phyloP scores from a whole-genome alignment of 2,329 filamentous ascomycete genomes.

The Aschersonia sp. region DNA sequence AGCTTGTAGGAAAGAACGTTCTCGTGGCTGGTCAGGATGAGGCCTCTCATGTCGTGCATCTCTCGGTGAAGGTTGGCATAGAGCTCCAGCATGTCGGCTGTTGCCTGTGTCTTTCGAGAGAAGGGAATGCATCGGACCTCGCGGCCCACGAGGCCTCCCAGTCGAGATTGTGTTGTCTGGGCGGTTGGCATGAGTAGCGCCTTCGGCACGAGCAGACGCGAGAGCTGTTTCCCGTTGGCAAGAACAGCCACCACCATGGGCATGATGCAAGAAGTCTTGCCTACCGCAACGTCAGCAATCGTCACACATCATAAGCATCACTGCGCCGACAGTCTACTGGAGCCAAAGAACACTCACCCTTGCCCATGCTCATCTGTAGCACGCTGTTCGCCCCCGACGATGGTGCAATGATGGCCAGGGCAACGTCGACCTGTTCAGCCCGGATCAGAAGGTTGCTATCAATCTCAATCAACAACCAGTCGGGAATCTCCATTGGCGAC shows the following conservation, averaged over 20 bases:
- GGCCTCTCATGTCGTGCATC: conserved; percentile 23
- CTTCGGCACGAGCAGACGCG: conserved; percentile 41
- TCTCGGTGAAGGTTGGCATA: conserved; percentile 7
- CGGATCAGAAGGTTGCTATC: conserved; percentile 48
- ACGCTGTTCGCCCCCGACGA: conserved; percentile 27
- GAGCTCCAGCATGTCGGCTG: background rate
- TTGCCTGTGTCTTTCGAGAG: conserved; percentile 1
- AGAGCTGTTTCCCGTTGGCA: conserved; percentile 29
- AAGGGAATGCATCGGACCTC: conserved; percentile 43
- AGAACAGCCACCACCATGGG: conserved; percentile 33
- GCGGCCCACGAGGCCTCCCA: conserved; percentile 39
- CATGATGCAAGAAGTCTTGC: conserved; percentile 37
- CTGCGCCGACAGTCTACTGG: background rate
- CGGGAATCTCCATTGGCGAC: conserved; percentile 33
- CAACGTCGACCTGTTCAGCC: conserved; percentile 40
- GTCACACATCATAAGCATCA: too few species aligned
- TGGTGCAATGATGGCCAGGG: conserved; percentile 34
- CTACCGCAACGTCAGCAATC: too few species aligned
- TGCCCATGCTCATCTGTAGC: conserved; percentile 55
- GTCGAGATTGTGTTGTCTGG: conserved; percentile 36
- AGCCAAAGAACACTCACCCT: conserved; percentile 49
- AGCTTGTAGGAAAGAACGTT: conserved; percentile 52
- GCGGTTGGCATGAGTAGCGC: conserved; percentile 42
- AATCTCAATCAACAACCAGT: conserved; percentile 47
- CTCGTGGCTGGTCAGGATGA: conserved; percentile 48